Base-by-base conservation (phyloP, 2,329 filamentous ascomycete species). In the Lecanosticta acicola region DNA sequence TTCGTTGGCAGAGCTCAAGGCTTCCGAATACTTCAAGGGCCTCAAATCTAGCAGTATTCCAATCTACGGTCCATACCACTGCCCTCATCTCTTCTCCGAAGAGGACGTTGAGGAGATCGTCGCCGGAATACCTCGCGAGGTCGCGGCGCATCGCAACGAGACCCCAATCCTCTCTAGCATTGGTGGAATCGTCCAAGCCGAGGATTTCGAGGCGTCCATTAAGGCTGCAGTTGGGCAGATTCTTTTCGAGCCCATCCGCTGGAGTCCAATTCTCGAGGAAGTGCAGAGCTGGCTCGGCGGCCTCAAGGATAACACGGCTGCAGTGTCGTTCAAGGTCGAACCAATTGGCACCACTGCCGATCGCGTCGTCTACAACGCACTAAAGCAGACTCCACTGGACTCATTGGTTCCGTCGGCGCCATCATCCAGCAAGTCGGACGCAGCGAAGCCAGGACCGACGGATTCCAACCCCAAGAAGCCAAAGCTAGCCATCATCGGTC, bases 401-500 rank as follows among this genome's bases (percentile, higher is more conserved):
- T n/a, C n/a, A n/a, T n/a, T n/a, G n/a, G n/a, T n/a, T n/a, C n/a
- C n/a, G n/a, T 19, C 3, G 26, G n/a, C 10, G 39, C 39, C 3
- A 24, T 32, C 21, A 17, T 14, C n/a, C 11, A 14, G 3, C 32
- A 24, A 4, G 13, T 33, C 21, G 11, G n/a, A n/a, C n/a, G n/a
- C n/a, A n/a, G n/a, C n/a, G n/a, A n/a, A n/a, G n/a, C 21, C 26
- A 32, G 14, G 14, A 11, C 21, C n/a, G 21, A 32, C 14, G 39
- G n/a, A n/a, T n/a, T n/a, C n/a, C n/a, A n/a, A 32, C 29, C 29
- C 29, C 8, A n/a, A 8, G 9, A 32, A 32, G 9, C 37, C 40
- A 8, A 54, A 46, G 34, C 43, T 62, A 19, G 59, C 59, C n/a
- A 56, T 62, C 32, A 48, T 62, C 14, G 54, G 54, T 17, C 56